Percentiles rank a stretch among this genome's conserved stretches.
Conservation (phyloP, 2,329 filamentous ascomycete genomes). For the Hypoxylon sp. region DNA sequence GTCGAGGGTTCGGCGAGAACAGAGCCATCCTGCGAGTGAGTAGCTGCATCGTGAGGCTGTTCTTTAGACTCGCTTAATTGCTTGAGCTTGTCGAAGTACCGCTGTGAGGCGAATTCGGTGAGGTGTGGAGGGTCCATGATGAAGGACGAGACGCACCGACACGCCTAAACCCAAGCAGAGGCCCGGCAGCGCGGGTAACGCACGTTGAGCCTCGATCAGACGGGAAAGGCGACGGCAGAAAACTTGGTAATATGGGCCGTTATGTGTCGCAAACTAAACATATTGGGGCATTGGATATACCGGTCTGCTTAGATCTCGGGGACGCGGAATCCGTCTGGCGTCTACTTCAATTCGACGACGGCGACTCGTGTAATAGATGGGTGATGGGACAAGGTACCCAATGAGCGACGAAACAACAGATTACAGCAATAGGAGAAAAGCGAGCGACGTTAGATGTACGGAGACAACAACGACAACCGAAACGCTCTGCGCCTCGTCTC, state of each 20-base stretch:
- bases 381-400: background rate
- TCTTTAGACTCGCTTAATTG: constrained; percentile 60
- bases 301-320: constrained; percentile 9
- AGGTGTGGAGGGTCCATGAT: constrained; percentile 69
- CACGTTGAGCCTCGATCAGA: constrained; percentile 42
- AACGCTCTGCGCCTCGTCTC: constrained; percentile 30
- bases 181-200: constrained; percentile 38
- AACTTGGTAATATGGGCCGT: constrained; percentile 38
- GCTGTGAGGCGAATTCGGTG: constrained; percentile 71
- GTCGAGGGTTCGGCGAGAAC: constrained; percentile 48
- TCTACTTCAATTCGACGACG: constrained; percentile 11
- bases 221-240: constrained; percentile 40
- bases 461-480: constrained; percentile 23
- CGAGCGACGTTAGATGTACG: constrained; percentile 33
- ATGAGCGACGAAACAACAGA: constrained; percentile 18
- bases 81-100: constrained; percentile 68
- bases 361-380: background rate
- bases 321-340: constrained; percentile 14
- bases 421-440: constrained; percentile 29
- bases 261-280: constrained; percentile 43
- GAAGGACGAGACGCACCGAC: constrained; percentile 33
- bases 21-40: constrained; percentile 39
- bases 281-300: constrained; percentile 44
- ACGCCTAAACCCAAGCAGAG: constrained; percentile 34
- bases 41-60: constrained; percentile 49